A percentile compares a stretch with the other conserved stretches of the same genome.
Evolutionary conservation across 2,329 filamentous ascomycete genomes (phyloP).

Genomic region (Pseudogymnoascus sp.): DNA sequence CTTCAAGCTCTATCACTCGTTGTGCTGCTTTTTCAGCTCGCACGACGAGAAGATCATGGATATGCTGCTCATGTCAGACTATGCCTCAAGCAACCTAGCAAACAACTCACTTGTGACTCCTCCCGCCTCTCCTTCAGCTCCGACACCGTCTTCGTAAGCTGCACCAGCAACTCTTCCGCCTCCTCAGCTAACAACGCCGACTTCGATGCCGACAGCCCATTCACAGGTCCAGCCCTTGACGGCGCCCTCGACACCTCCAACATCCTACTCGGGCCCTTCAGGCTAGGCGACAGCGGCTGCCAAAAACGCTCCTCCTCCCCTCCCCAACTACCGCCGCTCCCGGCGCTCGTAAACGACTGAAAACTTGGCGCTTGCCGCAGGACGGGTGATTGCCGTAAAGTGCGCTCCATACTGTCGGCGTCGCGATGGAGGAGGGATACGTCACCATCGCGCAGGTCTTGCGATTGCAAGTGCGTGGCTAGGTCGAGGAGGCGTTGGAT

Average conservation of each 20-base stretch:
- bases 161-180: constrained; percentile 40
- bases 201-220: not conserved
- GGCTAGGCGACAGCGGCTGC: constrained; percentile 19
- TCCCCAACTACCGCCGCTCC: constrained; percentile 16
- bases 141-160: constrained; percentile 41
- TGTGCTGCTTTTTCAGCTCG: constrained; percentile 49
- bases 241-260: not conserved
- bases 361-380: constrained; percentile 15
- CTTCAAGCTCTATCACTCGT: constrained; percentile 52
- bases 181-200: constrained; percentile 31
- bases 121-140: constrained; percentile 48
- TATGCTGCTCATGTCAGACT: constrained; percentile 37
- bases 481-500: constrained; percentile 29
- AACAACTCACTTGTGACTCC: constrained; percentile 43
- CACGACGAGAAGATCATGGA: constrained; percentile 51
- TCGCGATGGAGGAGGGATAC: constrained; percentile 28
- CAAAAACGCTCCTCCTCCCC: constrained; percentile 18
- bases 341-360: constrained; percentile 9
- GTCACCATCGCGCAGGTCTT: constrained; percentile 23
- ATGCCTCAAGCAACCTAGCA: not conserved
- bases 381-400: constrained; percentile 16
- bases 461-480: constrained; percentile 23
- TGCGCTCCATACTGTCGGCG: constrained; percentile 31
- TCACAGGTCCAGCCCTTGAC: not conserved
- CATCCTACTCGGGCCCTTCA: not conserved